These are phyloP conservation scores for Meripilus lineatus DNA, from an alignment of 1,284 basidiomycete species.

Conservation along the genomic window DNA sequence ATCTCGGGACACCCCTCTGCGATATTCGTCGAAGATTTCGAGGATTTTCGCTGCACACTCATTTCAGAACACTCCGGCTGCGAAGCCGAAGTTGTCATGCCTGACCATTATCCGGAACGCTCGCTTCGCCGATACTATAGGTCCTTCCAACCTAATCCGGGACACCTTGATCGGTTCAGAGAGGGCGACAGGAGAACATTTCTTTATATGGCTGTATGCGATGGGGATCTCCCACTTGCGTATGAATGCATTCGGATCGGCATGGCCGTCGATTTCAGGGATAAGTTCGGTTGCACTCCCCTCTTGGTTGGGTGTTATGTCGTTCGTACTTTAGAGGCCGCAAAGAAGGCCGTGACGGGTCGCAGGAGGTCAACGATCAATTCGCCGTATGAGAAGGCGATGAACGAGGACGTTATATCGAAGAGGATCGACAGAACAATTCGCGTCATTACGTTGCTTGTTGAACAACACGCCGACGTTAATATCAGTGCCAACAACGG, in stretches of 20 bases:
- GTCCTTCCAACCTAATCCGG: no score
- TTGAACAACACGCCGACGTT: constrained; percentile 13
- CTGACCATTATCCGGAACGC: no score
- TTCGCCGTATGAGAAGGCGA: no score
- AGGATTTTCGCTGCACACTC: no score
- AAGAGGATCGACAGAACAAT: background rate
- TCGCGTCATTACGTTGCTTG: constrained; percentile 8
- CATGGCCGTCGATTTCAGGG: constrained; percentile 10
- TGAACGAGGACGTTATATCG: constrained; percentile 1
- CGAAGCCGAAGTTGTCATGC: no score
- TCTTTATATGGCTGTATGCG: constrained; percentile 11
- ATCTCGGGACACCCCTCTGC: no score
- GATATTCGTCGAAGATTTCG: no score
- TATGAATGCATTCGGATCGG: constrained; percentile 18
- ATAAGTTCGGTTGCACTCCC: constrained; percentile 12
- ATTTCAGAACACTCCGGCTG: no score
- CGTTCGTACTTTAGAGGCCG: background rate
- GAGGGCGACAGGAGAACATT: constrained; percentile 1
- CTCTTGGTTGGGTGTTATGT: constrained; percentile 11
- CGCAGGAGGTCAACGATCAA: no score
- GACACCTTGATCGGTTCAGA: background rate
- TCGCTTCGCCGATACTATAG: no score
- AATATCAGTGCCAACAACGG: constrained; percentile 6
- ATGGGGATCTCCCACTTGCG: constrained; percentile 14
- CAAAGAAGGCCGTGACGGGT: no score